These are phyloP conservation scores for Neurospora hispaniola DNA, from an alignment of 495 filamentous ascomycete genomes.

Conservation along the genomic window DNA sequence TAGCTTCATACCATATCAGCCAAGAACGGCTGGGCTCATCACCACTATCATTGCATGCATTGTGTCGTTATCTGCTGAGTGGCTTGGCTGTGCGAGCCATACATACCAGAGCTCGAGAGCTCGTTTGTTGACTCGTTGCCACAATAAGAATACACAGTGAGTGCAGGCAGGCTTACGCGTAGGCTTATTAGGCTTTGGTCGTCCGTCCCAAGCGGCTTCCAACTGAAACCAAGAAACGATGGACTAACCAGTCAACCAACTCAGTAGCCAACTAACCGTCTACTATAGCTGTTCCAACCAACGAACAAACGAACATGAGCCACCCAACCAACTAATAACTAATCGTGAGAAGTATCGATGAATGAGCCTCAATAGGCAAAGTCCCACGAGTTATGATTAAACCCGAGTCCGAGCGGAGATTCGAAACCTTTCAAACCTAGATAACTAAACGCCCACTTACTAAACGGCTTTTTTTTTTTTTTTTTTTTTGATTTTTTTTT, in stretches of 20 bases:
- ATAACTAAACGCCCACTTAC: neutral
- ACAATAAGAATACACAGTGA: neutral
- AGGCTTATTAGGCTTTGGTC: neutral
- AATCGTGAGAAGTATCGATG: neutral
- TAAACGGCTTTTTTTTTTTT: too few relatives aligned
- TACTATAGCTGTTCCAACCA: too few relatives aligned
- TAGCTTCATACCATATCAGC: neutral
- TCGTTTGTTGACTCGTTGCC: neutral
- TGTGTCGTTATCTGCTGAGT: neutral
- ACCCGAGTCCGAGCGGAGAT: neutral
- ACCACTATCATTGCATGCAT: too few relatives aligned
- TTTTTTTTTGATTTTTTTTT: too few relatives aligned
- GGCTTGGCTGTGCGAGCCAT: too few relatives aligned
- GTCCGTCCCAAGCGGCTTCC: neutral
- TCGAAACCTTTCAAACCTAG: neutral
- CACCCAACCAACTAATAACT: neutral
- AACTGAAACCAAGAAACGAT: neutral
- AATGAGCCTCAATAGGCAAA: neutral
- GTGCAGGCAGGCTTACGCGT: neutral
- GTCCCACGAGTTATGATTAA: neutral
- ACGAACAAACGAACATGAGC: too few relatives aligned
- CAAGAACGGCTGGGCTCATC: neutral
- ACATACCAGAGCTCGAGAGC: too few relatives aligned
- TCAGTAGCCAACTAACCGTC: too few relatives aligned
- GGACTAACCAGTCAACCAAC: neutral